These are phyloP conservation scores for Hygrocybe coccinea DNA, from an alignment of 768 basidiomycete genomes.

Conservation along the genomic window DNA sequence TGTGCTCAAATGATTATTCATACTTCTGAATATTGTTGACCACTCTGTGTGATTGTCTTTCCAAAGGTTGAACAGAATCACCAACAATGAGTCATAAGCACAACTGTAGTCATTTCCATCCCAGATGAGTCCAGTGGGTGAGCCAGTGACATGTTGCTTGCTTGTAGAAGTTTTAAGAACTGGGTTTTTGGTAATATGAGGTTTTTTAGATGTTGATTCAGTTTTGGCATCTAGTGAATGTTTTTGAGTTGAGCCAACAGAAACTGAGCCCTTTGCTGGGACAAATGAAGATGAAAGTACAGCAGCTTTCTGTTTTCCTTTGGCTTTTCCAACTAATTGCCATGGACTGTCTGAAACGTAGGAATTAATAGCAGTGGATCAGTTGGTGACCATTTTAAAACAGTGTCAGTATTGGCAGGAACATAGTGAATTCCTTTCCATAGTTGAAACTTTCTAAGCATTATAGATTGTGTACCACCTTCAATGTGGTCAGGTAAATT, in stretches of 20 bases:
- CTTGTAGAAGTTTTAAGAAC: no score
- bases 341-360: neutral
- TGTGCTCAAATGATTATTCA: neutral
- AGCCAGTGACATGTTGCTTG: neutral
- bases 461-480: constrained; percentile 9
- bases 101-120: constrained; percentile 15
- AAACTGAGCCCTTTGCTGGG: neutral
- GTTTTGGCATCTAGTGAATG: constrained; percentile 1
- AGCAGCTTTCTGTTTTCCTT: neutral
- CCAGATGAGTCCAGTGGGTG: constrained; percentile 13
- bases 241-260: neutral
- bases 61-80: no score
- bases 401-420: constrained; percentile 11
- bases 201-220: neutral
- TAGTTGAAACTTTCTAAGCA: constrained; percentile 4
- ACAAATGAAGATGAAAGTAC: constrained; percentile 6
- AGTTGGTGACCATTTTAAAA: constrained; percentile 13
- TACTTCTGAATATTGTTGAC: neutral
- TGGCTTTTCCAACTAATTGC: constrained; percentile 3
- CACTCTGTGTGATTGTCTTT: neutral
- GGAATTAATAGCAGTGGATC: constrained; percentile 12
- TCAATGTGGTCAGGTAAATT: constrained; percentile 11
- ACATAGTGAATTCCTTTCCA: constrained; percentile 15
- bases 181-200: no score
- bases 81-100: constrained; percentile 14